Evolutionary conservation across 2,329 filamentous ascomycete genomes (phyloP), one percentile per base, ranked within the genome.

Genomic region (Penicillium sp.): DNA sequence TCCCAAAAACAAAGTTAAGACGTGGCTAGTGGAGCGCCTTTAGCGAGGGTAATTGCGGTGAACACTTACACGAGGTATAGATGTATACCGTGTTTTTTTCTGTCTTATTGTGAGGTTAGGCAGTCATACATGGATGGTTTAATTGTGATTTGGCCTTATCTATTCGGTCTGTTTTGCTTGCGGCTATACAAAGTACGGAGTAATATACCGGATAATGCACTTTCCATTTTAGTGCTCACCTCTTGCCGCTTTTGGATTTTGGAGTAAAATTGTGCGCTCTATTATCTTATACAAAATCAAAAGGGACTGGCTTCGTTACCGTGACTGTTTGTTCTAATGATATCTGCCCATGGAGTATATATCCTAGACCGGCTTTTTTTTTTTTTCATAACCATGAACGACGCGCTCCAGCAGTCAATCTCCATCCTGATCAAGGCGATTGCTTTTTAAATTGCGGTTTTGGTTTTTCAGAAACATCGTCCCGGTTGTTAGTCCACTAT

Each of bases 41-140:
- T 53, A 19, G 33, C 54, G 54, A 55, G 31, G 38, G 33, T 33
- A 53, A 35, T 57, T 43, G 53, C 55, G 55, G 55, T 57, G 55
- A 57, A 55, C 49, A 33, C 17, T 17, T 31, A 31, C 25, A 31
- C 31, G 29, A 33, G 12, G 25, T 29, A 21, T 39, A 25, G 5
- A 21, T 33, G 10, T 19, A 35, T 35, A 35, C 33, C 4, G 2
- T 19, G 13, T 3, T n/a, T 49, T 2, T 50, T 2, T 15, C 17
- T 27, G 44, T 35, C 10, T 55, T 42, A 36, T 17, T n/a, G n/a
- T 27, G 38, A 49, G 21, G 19, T 55, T 50, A 55, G 53, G 53
- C 44, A 55, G 45, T 55, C 45, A 55, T 55, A 50, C 53, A 55
- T 50, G 39, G 10, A 50, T 43, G 29, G 6, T 38, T 8, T 27